Conservation (phyloP, 179 eudicot species). For the Corrigiola litoralis region DNA sequence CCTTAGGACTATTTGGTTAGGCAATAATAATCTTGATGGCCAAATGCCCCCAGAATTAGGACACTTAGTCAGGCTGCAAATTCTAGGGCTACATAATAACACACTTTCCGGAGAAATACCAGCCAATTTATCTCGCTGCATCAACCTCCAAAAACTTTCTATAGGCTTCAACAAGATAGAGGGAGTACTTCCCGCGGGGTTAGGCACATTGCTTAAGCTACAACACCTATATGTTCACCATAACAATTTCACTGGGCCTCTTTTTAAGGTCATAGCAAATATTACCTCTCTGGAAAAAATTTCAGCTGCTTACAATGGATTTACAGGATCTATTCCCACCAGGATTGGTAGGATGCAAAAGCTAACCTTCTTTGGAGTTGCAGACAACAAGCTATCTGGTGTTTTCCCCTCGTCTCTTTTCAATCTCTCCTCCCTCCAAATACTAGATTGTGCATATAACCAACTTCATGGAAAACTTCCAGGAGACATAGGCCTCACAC, state of each 20-base stretch:
- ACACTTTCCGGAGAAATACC: slow-evolving; percentile 22
- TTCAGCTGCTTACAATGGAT: not conserved
- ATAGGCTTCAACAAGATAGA: not conserved
- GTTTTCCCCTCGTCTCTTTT: slow-evolving; percentile 15
- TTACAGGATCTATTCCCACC: slow-evolving; percentile 11
- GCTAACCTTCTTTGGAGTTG: not conserved
- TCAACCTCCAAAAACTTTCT: not conserved
- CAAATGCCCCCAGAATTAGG: slow-evolving; percentile 18
- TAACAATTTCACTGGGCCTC: slow-evolving; percentile 12
- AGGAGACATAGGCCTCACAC: not conserved
- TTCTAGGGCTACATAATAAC: not conserved
- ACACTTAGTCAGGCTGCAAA: not conserved
- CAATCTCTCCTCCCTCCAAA: slow-evolving; percentile 14
- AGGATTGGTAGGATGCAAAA: slow-evolving; percentile 6
- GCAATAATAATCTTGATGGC: slow-evolving; percentile 14
- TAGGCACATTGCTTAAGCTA: slow-evolving; percentile 17
- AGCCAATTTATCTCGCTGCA: slow-evolving; percentile 20
- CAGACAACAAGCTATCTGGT: slow-evolving; percentile 16
- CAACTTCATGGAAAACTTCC: slow-evolving; percentile 25
- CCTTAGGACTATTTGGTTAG: not conserved
- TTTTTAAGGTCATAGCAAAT: slow-evolving; percentile 10
- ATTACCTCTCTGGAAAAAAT: not conserved
- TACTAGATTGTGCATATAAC: not conserved
- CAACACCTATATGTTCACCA: not conserved
- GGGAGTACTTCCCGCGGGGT: slow-evolving; percentile 16